These are phyloP conservation scores for Syzygium grande DNA, from an alignment of 345 rosid genomes.

Conservation along the genomic window DNA sequence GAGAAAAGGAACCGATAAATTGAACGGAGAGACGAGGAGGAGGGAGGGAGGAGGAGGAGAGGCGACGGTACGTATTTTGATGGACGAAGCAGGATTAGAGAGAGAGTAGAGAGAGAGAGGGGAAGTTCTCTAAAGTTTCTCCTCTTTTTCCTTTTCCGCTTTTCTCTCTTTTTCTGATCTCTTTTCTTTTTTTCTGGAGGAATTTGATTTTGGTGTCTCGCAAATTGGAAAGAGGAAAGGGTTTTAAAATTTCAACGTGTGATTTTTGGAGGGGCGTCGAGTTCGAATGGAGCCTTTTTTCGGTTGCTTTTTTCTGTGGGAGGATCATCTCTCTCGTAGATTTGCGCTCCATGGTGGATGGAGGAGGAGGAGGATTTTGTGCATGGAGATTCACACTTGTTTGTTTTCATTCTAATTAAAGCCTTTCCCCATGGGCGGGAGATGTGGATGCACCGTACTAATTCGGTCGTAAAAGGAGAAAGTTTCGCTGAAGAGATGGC, in stretches of 20 bases:
- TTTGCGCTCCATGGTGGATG: not conserved
- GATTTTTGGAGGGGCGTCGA: not conserved
- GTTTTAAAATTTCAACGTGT: not conserved
- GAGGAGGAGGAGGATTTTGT: not conserved
- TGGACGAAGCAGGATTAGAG: not conserved
- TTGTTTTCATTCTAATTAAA: accelerated
- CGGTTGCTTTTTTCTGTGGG: no score
- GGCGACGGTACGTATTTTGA: not conserved
- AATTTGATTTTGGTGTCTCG: not conserved
- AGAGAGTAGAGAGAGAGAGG: not conserved
- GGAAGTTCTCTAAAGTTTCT: not conserved
- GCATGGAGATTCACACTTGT: accelerated
- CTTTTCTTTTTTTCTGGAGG: accelerated
- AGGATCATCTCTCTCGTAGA: not conserved
- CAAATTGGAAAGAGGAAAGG: not conserved
- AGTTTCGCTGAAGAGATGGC: not conserved
- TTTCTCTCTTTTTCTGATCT: accelerated
- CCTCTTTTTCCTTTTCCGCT: accelerated
- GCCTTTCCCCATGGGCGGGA: no score
- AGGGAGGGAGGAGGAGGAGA: not conserved
- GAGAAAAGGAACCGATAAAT: not conserved
- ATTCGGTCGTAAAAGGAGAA: no score
- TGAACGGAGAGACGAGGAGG: not conserved
- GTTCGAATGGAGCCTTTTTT: not conserved
- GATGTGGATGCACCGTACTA: no score